Evolutionary conservation across 192 early-diverging fungal genomes (phyloP).

Genomic region (Backusella sp.): DNA sequence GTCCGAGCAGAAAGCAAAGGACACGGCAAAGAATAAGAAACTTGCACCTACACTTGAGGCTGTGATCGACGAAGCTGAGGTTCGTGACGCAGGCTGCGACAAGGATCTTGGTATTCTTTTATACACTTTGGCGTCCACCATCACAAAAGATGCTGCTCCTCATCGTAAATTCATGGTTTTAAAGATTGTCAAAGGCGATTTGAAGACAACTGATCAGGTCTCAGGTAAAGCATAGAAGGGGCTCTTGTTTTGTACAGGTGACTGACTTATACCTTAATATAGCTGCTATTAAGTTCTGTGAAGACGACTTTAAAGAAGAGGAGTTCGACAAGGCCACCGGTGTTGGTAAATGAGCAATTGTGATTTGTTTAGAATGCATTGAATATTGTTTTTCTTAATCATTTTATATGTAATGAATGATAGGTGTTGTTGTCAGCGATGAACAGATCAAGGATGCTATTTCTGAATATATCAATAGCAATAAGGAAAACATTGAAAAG

Average conservation of each 20-base stretch:
- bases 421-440: constrained; percentile 81
- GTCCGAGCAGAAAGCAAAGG: constrained; percentile 87
- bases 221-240: constrained; percentile 49
- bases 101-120: constrained; percentile 72
- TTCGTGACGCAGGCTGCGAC: constrained; percentile 43
- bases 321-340: constrained; percentile 88
- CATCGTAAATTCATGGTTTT: constrained; percentile 82
- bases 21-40: constrained; percentile 96
- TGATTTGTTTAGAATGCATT: not conserved
- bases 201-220: constrained; percentile 85
- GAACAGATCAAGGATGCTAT: constrained; percentile 74
- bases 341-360: constrained; percentile 65
- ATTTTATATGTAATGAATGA: not conserved
- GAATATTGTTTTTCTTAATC: not conserved
- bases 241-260: too few relatives aligned
- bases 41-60: constrained; percentile 73
- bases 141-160: constrained; percentile 67
- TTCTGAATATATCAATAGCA: constrained; percentile 56
- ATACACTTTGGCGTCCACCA: constrained; percentile 86
- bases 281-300: constrained; percentile 91
- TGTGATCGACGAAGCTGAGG: constrained; percentile 69
- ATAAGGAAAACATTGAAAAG: constrained; percentile 69
- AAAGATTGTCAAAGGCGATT: constrained; percentile 67
- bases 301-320: constrained; percentile 61
- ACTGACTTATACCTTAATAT: not conserved